A percentile compares a stretch with the other conserved stretches of the same genome.
Conservation (phyloP, 2,329 filamentous ascomycete genomes). For the Cryoendolithus antarcticus region DNA sequence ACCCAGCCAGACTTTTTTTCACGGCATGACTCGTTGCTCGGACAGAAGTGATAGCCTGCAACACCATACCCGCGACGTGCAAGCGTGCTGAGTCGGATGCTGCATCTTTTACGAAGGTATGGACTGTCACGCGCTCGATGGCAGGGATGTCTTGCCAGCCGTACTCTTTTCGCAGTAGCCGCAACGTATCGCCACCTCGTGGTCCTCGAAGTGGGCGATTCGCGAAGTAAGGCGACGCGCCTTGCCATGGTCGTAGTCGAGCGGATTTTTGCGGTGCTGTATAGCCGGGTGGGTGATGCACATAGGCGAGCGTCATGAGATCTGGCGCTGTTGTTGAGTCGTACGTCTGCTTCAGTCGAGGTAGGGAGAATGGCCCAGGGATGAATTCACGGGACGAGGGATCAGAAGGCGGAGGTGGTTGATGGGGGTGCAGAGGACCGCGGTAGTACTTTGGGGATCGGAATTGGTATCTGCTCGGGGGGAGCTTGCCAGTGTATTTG, state of each 20-base stretch:
- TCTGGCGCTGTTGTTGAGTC: constrained; percentile 76
- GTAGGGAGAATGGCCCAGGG: constrained; percentile 80
- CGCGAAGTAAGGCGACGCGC: constrained; percentile 85
- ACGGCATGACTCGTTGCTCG: constrained; percentile 58
- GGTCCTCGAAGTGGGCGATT: constrained; percentile 78
- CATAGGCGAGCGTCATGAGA: constrained; percentile 78
- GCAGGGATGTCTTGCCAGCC: constrained; percentile 77
- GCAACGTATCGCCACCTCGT: constrained; percentile 61
- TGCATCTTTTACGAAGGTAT: constrained; percentile 58
- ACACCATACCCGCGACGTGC: constrained; percentile 68
- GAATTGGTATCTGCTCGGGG: constrained; percentile 70
- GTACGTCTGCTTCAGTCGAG: constrained; percentile 82
- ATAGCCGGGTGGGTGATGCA: constrained; percentile 71
- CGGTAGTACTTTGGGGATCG: constrained; percentile 90
- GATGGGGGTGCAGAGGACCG: constrained; percentile 83
- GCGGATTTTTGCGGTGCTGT: constrained; percentile 43
- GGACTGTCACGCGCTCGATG: constrained; percentile 68
- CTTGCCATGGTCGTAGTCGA: constrained; percentile 74
- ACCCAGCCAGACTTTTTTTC: constrained; percentile 59
- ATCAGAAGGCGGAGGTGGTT: constrained; percentile 76
- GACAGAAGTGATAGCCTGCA: constrained; percentile 76
- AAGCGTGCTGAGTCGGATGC: constrained; percentile 60
- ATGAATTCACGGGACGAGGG: constrained; percentile 78
- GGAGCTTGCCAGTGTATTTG: constrained; percentile 31
- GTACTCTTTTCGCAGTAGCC: constrained; percentile 53